Conservation (phyloP, 352 stramenopile species). For the Pythium rhizo-oryzae region DNA sequence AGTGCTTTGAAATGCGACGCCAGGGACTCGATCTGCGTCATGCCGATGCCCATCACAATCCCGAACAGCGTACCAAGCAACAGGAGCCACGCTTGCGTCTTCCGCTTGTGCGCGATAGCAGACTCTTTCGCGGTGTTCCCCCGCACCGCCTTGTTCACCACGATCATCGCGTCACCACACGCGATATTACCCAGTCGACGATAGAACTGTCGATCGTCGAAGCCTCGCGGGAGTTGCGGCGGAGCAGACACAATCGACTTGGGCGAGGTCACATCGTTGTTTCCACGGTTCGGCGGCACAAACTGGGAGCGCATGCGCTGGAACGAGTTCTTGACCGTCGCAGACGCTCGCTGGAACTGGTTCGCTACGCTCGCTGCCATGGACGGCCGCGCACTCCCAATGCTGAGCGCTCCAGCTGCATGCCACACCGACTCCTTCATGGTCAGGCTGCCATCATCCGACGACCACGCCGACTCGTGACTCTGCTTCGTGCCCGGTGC, state of each 20-base stretch:
- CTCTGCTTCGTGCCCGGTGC: slow-evolving; percentile 14
- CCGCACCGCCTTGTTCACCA: slow-evolving; percentile 16
- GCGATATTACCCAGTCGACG: slow-evolving; percentile 35
- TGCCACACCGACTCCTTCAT: slow-evolving; percentile 46
- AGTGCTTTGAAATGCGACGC: slow-evolving; percentile 34
- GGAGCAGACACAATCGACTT: slow-evolving; percentile 46
- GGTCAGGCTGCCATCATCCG: slow-evolving; percentile 29
- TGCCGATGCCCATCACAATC: slow-evolving; percentile 36
- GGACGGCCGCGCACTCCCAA: slow-evolving; percentile 19
- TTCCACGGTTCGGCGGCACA: slow-evolving; percentile 13
- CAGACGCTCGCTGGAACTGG: slow-evolving; percentile 45
- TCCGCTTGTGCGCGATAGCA: slow-evolving; percentile 11
- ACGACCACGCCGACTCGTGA: slow-evolving; percentile 18
- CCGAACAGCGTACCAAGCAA: slow-evolving; percentile 37
- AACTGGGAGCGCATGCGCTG: slow-evolving; percentile 35
- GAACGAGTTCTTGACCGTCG: slow-evolving; percentile 43
- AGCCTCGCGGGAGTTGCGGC: slow-evolving; percentile 36
- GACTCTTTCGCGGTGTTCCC: slow-evolving; percentile 12
- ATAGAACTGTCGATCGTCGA: slow-evolving; percentile 56
- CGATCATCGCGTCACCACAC: slow-evolving; percentile 30
- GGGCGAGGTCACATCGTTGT: slow-evolving; percentile 41
- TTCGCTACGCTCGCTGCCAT: slow-evolving; percentile 27
- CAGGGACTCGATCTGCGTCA: slow-evolving; percentile 34
- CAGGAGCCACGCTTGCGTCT: slow-evolving; percentile 25
- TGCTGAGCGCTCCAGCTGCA: slow-evolving; percentile 19